A percentile compares a stretch with the other conserved stretches of the same genome.
Evolutionary conservation across 2,329 filamentous ascomycete species (phyloP).

Genomic region (Fusarium papillatum): DNA sequence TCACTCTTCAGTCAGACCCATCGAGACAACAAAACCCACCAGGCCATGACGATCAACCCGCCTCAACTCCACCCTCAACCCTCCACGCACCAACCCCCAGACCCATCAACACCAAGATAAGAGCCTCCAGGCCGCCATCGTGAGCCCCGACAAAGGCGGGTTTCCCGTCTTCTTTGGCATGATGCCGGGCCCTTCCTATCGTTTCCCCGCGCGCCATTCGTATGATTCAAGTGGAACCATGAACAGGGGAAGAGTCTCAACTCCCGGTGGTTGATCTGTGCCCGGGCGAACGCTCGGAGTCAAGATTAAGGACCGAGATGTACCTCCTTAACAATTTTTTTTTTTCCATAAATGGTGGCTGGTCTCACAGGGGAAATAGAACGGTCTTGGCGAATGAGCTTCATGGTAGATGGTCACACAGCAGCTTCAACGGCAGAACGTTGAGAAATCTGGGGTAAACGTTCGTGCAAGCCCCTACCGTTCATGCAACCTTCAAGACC

Average conservation of each 20-base stretch:
- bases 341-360: background rate
- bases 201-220: constrained; percentile 27
- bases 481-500: constrained; percentile 9
- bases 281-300: constrained; percentile 21
- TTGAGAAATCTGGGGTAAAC: constrained; percentile 32
- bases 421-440: background rate
- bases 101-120: background rate
- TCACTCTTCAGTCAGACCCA: constrained; percentile 29
- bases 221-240: constrained; percentile 26
- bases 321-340: constrained; percentile 21
- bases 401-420: background rate
- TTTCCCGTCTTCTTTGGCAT: constrained; percentile 21
- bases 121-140: constrained; percentile 1
- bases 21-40: background rate
- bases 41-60: background rate
- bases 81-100: background rate
- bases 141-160: background rate
- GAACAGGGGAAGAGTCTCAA: background rate
- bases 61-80: background rate
- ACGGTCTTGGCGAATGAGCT: constrained; percentile 1
- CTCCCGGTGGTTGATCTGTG: constrained; percentile 39
- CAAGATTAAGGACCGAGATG: constrained; percentile 28
- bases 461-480: constrained; percentile 10
- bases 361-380: constrained; percentile 21
- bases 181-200: constrained; percentile 29